Percentiles rank a stretch among this genome's conserved stretches.
phyloP scores from a whole-genome alignment of 1,284 basidiomycete genomes.

The Paramarasmius palmivorus region DNA sequence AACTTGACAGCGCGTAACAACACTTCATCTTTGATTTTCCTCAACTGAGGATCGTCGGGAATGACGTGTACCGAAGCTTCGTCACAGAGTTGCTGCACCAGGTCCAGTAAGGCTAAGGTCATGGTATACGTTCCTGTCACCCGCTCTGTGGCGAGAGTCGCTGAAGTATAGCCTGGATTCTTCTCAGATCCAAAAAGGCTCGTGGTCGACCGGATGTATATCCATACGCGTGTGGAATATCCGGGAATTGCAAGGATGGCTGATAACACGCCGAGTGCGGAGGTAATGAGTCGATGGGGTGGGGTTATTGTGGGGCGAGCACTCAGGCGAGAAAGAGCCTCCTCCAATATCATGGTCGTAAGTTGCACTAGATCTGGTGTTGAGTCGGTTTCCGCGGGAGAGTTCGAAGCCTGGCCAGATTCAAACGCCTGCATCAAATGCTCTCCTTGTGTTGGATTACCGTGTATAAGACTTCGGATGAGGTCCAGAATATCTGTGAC shows the following conservation, averaged over 20 bases:
- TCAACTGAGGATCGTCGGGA: constrained; percentile 56
- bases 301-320: constrained; percentile 42
- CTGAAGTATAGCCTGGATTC: constrained; percentile 54
- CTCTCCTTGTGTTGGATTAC: constrained; percentile 63
- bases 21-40: constrained; percentile 80
- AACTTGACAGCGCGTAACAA: constrained; percentile 76
- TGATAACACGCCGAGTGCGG: constrained; percentile 78
- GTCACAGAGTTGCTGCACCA: constrained; percentile 74
- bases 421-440: constrained; percentile 71
- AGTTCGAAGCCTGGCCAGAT: constrained; percentile 27
- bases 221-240: constrained; percentile 81
- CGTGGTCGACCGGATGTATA: constrained; percentile 78
- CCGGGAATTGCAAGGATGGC: constrained; percentile 73
- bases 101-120: constrained; percentile 74
- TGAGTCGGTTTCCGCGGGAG: constrained; percentile 2
- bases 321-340: constrained; percentile 62
- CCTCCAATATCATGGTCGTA: constrained; percentile 82
- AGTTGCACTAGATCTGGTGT: constrained; percentile 76
- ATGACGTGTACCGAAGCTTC: constrained; percentile 69
- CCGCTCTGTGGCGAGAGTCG: constrained; percentile 73
- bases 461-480: constrained; percentile 73
- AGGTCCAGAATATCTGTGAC: constrained; percentile 79
- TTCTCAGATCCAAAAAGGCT: constrained; percentile 72
- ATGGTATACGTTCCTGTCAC: constrained; percentile 76
- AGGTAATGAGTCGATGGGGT: constrained; percentile 70